Evolutionary conservation across 352 stramenopile genomes (phyloP).

Genomic region (Pythium dissimile): DNA sequence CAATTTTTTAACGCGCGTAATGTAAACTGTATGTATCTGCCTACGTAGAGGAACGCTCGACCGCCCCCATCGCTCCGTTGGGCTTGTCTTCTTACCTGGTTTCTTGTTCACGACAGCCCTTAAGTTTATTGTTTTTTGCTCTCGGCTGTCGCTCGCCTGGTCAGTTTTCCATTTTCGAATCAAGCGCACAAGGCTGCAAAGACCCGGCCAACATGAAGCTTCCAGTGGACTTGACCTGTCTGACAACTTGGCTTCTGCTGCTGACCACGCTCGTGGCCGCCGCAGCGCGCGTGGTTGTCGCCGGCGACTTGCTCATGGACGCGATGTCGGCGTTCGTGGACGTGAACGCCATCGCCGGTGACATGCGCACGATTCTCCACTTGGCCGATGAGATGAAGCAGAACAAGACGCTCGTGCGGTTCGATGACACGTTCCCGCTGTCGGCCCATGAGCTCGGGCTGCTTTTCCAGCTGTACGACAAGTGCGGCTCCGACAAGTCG

Average conservation of each 20-base stretch:
- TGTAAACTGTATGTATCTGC: conserved; percentile 14
- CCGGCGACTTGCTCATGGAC: conserved; percentile 18
- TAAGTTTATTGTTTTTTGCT: not conserved
- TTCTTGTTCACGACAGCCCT: not conserved
- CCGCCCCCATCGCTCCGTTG: too few relatives aligned
- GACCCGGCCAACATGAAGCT: too few relatives aligned
- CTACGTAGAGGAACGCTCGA: not conserved
- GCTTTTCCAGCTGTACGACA: conserved; percentile 42
- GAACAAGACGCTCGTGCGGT: conserved; percentile 2
- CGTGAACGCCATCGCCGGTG: conserved; percentile 3
- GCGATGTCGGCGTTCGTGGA: conserved; percentile 23
- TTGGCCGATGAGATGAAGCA: conserved; percentile 6
- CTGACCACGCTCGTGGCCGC: not conserved
- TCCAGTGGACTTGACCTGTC: too few relatives aligned
- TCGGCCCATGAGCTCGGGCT: conserved; percentile 34
- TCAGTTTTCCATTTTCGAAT: not conserved
- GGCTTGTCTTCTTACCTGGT: not conserved
- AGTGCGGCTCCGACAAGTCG: conserved; percentile 46
- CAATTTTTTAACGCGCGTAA: conserved; percentile 18
- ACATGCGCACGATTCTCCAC: conserved; percentile 10
- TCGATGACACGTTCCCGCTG: conserved; percentile 58
- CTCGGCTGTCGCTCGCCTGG: conserved; percentile 2
- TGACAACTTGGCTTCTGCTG: too few relatives aligned
- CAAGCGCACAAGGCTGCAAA: too few relatives aligned
- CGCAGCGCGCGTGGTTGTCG: not conserved